These are phyloP conservation scores for Trichoderma atroviride DNA, from an alignment of 2,329 filamentous ascomycete genomes.

Conservation along the genomic window DNA sequence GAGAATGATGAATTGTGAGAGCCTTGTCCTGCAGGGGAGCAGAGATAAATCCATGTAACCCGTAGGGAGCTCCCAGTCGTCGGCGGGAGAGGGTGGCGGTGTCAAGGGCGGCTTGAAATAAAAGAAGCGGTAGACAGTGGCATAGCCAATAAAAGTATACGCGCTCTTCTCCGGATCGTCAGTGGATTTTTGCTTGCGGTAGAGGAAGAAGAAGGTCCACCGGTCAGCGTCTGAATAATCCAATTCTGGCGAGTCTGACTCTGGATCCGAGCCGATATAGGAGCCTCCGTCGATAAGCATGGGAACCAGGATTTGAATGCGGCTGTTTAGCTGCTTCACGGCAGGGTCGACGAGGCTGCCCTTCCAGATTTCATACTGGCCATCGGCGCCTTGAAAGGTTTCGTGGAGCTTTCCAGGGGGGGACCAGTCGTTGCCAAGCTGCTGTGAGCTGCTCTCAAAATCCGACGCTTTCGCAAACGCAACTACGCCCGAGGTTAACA, in stretches of 20 bases:
- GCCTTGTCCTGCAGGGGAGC: constrained; percentile 75
- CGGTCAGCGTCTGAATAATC: constrained; percentile 75
- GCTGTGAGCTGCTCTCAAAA: constrained; percentile 62
- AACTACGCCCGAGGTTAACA: constrained; percentile 48
- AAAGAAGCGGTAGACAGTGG: constrained; percentile 88
- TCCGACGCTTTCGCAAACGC: constrained; percentile 65
- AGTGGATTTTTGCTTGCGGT: constrained; percentile 60
- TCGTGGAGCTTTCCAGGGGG: constrained; percentile 77
- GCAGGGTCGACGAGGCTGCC: constrained; percentile 70
- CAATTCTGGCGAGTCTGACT: constrained; percentile 60
- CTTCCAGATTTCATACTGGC: constrained; percentile 82
- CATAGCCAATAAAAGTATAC: constrained; percentile 88
- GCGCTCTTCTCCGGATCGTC: constrained; percentile 50
- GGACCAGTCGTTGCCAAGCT: constrained; percentile 52
- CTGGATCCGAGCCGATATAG: constrained; percentile 58
- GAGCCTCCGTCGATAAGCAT: constrained; percentile 94
- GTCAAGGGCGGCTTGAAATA: constrained; percentile 55
- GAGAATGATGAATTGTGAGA: constrained; percentile 91
- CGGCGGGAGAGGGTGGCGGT: constrained; percentile 45
- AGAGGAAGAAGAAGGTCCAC: constrained; percentile 92
- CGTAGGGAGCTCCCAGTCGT: constrained; percentile 49
- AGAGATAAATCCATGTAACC: constrained; percentile 56
- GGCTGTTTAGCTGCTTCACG: constrained; percentile 72
- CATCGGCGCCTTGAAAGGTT: constrained; percentile 62
- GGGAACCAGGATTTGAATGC: constrained; percentile 80